Percentiles rank a stretch among this genome's conserved stretches.
Evolutionary conservation across 139 green algal genomes (phyloP).

Genomic region (Coelastrella sp.): DNA sequence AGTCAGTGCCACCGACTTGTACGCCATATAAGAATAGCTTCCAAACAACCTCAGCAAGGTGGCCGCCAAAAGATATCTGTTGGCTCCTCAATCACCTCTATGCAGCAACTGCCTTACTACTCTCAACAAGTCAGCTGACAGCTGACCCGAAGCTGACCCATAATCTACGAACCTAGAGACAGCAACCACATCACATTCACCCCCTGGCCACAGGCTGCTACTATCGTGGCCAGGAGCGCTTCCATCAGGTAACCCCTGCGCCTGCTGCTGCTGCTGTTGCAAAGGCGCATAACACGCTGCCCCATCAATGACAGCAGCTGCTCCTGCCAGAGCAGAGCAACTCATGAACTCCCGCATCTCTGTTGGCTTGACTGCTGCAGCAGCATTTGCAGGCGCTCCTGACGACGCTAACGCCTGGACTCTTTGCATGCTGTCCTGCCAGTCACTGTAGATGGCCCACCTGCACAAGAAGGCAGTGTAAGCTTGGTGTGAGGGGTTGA

Average conservation of each 20-base stretch:
- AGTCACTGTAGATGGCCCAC: not conserved
- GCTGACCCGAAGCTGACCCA: not conserved
- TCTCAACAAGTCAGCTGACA: not conserved
- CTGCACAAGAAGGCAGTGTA: not conserved
- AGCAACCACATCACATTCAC: not conserved
- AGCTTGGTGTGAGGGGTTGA: no score
- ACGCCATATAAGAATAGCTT: no score
- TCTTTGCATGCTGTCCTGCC: not conserved
- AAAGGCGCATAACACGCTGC: not conserved
- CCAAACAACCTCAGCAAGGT: no score
- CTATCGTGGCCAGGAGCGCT: not conserved
- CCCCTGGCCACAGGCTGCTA: not conserved
- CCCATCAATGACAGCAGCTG: not conserved
- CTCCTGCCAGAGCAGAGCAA: not conserved
- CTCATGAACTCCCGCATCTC: not conserved
- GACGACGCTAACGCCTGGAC: not conserved
- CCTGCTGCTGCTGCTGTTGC: not conserved
- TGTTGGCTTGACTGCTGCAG: not conserved
- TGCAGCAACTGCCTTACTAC: constrained; percentile 26
- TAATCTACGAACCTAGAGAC: not conserved
- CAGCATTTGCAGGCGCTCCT: not conserved
- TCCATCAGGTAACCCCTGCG: not conserved
- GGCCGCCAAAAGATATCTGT: no score
- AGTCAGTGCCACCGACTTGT: no score
- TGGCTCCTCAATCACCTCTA: no score